Evolutionary conservation across 2,329 filamentous ascomycete species (phyloP).

Genomic region (Cladobotryum protrusum): DNA sequence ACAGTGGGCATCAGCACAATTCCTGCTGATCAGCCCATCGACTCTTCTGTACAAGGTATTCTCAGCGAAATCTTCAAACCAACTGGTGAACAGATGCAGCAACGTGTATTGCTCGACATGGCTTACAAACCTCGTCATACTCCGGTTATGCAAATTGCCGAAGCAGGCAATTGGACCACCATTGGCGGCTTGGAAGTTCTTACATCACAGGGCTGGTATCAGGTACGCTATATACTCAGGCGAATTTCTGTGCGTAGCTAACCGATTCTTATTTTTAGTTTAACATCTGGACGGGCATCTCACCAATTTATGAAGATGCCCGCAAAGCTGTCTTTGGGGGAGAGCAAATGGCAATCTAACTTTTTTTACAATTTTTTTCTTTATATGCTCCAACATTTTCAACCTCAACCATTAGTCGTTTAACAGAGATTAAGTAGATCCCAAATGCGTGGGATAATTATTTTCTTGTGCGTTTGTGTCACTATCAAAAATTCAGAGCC

Average conservation of each 20-base stretch:
- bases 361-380: too few species aligned
- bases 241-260: conserved; percentile 12
- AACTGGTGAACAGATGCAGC: conserved; percentile 24
- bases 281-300: conserved; percentile 78
- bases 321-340: conserved; percentile 50
- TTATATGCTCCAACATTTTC: too few species aligned
- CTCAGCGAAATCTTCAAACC: conserved; percentile 45
- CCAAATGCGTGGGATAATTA: too few species aligned
- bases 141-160: conserved; percentile 75
- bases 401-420: too few species aligned
- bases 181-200: conserved; percentile 86
- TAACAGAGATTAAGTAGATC: too few species aligned
- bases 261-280: conserved; percentile 44
- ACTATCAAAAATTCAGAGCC: too few species aligned
- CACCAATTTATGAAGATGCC: conserved; percentile 64
- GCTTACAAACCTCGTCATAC: conserved; percentile 88
- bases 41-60: conserved; percentile 60
- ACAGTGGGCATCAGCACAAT: conserved; percentile 82
- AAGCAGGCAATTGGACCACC: conserved; percentile 66
- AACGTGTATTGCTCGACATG: conserved; percentile 79
- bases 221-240: conserved; percentile 49
- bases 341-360: neutral
- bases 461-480: too few species aligned
- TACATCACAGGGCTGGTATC: conserved; percentile 81
- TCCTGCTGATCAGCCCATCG: conserved; percentile 80